Evolutionary conservation across 306 rosid genomes (phyloP), one percentile per base, ranked within the genome.

Genomic region (Fragaria iinumae): DNA sequence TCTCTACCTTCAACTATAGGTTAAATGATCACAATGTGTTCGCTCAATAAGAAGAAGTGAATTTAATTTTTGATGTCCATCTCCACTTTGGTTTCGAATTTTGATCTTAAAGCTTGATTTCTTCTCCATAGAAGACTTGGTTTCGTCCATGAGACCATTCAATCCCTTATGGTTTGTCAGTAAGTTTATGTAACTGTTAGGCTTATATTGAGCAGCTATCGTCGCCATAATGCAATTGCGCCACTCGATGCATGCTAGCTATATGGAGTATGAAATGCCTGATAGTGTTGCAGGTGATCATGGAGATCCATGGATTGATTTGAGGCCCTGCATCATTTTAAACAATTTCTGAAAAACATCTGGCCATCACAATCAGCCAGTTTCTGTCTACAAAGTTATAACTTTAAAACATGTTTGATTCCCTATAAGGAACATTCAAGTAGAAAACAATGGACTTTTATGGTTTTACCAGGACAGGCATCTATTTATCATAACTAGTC

Each of bases 1-100:
- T 90, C 74, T 77, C 57, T 64, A 87, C 88, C 59, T 91, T 91
- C 79, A 73, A 82, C 73, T 79, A 53, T 74, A 83, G 84, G 0
- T 76, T 78, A 29, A 69, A 18, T 67, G 86, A 87, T 50, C 85
- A 76, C 69, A 91, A 86, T 55, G 93, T 87, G 21, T 90, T 87
- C 67, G 89, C 90, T 6, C 14, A 45, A 11, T 2, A 27, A 25
- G 27, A 0, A 44, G 48, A 39, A 44, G 48, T 9, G 13, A 44
- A 7, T 8, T 1, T 8, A 44, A 44, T 8, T 4, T 8, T 44
- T 44, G 48, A 44, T 8, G 10, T 44, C 48, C 10, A 11, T 45
- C 14, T 45, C 49, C 49, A 10, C 49, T 48, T 48, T 48, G 18
- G 18, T 13, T 48, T 48, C 4, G 1, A 13, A 48, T 48, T 48